A percentile compares a stretch with the other conserved stretches of the same genome.
Evolutionary conservation across 371 early-diverging fungal genomes (phyloP).

Genomic region (Saksenaea vasiformis): DNA sequence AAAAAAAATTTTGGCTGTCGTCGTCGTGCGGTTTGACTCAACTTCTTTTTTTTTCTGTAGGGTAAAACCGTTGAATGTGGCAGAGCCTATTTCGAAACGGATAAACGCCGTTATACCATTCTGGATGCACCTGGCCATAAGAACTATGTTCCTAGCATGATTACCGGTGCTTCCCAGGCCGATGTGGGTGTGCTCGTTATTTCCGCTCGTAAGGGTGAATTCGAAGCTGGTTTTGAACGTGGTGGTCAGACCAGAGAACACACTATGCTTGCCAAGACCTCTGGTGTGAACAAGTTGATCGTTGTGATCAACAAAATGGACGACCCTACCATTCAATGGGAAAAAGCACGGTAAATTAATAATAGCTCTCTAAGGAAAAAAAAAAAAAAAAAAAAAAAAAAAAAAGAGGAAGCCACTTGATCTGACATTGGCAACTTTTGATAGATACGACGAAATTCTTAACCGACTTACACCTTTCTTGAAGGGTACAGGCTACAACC

Average conservation of each 20-base stretch:
- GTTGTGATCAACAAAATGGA: slow-evolving; percentile 99
- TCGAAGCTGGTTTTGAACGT: slow-evolving; percentile 99
- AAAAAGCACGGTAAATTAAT: slow-evolving; percentile 66
- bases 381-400: too few species aligned
- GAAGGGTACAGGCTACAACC: slow-evolving; percentile 89
- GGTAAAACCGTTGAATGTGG: slow-evolving; percentile 98
- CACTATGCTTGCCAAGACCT: slow-evolving; percentile 94
- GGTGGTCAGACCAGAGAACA: slow-evolving; percentile 99
- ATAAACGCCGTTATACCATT: slow-evolving; percentile 92
- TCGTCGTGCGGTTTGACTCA: background rate
- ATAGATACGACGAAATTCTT: slow-evolving; percentile 86
- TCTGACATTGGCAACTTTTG: background rate
- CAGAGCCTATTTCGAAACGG: slow-evolving; percentile 97
- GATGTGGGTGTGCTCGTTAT: slow-evolving; percentile 97
- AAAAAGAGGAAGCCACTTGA: too few species aligned
- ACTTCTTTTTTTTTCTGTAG: slow-evolving; percentile 20
- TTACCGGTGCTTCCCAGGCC: slow-evolving; percentile 96
- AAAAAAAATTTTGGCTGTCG: background rate
- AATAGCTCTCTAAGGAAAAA: background rate
- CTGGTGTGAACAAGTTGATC: slow-evolving; percentile 91
- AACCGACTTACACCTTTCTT: slow-evolving; percentile 88
- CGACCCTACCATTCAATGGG: slow-evolving; percentile 95
- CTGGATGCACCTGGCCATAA: slow-evolving; percentile 99
- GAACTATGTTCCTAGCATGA: slow-evolving; percentile 99
- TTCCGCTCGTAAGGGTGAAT: slow-evolving; percentile 99